phyloP scores from a whole-genome alignment of 2,329 filamentous ascomycete genomes.

The Amphichorda felina region DNA sequence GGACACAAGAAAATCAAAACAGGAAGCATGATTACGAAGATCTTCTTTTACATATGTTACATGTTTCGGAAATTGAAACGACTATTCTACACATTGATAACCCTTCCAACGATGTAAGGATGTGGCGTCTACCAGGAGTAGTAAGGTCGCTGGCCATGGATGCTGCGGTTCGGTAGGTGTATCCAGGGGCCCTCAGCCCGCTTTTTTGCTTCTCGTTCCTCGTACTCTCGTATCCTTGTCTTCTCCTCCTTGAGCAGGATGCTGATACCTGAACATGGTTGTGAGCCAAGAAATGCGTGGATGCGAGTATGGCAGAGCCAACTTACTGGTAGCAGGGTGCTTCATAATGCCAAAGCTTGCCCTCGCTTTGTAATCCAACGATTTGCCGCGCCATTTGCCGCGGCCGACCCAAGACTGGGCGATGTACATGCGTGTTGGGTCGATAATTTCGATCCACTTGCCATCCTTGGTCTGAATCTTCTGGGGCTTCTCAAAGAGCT shows the following conservation, averaged over 20 bases:
- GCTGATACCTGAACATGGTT: conserved; percentile 47
- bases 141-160: conserved; percentile 78
- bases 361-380: conserved; percentile 62
- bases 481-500: conserved; percentile 21
- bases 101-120: neutral
- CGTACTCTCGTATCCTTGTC: conserved; percentile 69
- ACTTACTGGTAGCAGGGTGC: conserved; percentile 66
- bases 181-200: conserved; percentile 71
- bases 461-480: conserved; percentile 67
- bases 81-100: conserved; percentile 2
- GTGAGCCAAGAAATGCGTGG: conserved; percentile 8
- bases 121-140: conserved; percentile 64
- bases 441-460: conserved; percentile 55
- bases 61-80: neutral
- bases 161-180: conserved; percentile 73
- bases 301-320: neutral
- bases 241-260: conserved; percentile 88
- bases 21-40: too few species aligned
- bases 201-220: conserved; percentile 68
- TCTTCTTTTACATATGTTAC: neutral
- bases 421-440: conserved; percentile 78
- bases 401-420: conserved; percentile 88
- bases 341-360: conserved; percentile 57
- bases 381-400: conserved; percentile 46
- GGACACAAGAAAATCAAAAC: too few species aligned